These are phyloP conservation scores for Sporisorium exsertum DNA, from an alignment of 1,284 basidiomycete genomes.

Conservation along the genomic window DNA sequence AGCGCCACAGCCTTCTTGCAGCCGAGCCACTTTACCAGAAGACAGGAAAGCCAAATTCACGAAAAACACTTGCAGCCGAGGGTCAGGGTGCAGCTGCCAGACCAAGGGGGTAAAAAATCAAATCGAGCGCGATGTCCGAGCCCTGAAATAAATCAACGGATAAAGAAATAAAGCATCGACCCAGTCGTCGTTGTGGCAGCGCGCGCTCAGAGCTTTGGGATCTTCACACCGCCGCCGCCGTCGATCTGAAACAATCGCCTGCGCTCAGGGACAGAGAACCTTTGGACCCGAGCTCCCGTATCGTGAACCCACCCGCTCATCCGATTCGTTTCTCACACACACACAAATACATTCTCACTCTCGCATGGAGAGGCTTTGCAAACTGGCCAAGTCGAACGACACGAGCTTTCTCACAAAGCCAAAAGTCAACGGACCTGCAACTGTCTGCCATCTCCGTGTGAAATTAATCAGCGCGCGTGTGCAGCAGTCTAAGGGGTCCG, in stretches of 20 bases:
- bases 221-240: neutral
- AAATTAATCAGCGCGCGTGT: neutral
- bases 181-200: too few species aligned
- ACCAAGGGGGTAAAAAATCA: too few species aligned
- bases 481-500: neutral
- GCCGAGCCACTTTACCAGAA: neutral
- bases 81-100: neutral
- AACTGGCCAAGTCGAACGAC: too few species aligned
- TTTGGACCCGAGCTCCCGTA: constrained; percentile 2
- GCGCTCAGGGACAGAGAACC: neutral
- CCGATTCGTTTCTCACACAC: neutral
- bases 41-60: neutral
- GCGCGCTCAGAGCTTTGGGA: neutral
- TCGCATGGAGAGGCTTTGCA: neutral
- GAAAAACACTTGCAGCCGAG: too few species aligned
- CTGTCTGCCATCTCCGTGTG: neutral
- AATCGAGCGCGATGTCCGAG: too few species aligned
- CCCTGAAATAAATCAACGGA: too few species aligned
- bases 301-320: neutral
- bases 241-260: neutral
- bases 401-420: too few species aligned
- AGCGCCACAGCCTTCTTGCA: neutral
- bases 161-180: too few species aligned
- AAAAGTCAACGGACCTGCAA: neutral
- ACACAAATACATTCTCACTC: too few species aligned